phyloP scores from a whole-genome alignment of 306 rosid genomes.

The Sindora glabra region DNA sequence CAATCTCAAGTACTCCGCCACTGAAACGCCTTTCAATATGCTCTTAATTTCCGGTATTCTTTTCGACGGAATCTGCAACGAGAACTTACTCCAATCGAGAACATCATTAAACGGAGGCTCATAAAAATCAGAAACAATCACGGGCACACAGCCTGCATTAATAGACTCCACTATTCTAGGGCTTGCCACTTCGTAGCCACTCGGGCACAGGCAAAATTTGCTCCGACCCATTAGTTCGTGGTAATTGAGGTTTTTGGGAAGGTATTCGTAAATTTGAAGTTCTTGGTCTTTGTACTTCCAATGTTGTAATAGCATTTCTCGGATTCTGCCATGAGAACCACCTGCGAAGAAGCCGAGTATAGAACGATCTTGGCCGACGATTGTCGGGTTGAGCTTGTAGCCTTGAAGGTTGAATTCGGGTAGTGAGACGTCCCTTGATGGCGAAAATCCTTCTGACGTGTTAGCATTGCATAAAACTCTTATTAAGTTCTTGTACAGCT shows the following conservation, averaged over 20 bases:
- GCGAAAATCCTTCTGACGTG: conserved; percentile 52
- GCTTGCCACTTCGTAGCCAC: neutral
- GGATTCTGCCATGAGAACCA: conserved; percentile 51
- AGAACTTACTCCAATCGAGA: conserved; percentile 31
- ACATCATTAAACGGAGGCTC: conserved; percentile 29
- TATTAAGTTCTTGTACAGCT: conserved; percentile 35
- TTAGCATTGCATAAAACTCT: conserved; percentile 72
- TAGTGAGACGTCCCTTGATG: conserved; percentile 43
- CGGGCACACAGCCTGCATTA: conserved; percentile 30
- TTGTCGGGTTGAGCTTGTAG: conserved; percentile 16
- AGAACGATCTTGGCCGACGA: conserved; percentile 12
- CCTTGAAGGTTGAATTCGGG: conserved; percentile 49
- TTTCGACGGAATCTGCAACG: conserved; percentile 9
- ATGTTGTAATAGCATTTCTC: conserved; percentile 27
- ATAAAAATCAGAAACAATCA: conserved; percentile 26
- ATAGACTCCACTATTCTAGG: conserved; percentile 33
- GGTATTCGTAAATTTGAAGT: conserved; percentile 29
- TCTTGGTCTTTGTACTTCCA: conserved; percentile 63
- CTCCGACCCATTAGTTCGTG: too few species aligned
- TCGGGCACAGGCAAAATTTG: too few species aligned
- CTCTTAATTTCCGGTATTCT: conserved; percentile 29
- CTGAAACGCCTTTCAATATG: conserved; percentile 16
- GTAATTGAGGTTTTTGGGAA: neutral
- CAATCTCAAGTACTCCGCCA: conserved; percentile 17
- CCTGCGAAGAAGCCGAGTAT: conserved; percentile 74